phyloP scores from a whole-genome alignment of 441 rosid species.

The Pelargonium cotyledonis region DNA sequence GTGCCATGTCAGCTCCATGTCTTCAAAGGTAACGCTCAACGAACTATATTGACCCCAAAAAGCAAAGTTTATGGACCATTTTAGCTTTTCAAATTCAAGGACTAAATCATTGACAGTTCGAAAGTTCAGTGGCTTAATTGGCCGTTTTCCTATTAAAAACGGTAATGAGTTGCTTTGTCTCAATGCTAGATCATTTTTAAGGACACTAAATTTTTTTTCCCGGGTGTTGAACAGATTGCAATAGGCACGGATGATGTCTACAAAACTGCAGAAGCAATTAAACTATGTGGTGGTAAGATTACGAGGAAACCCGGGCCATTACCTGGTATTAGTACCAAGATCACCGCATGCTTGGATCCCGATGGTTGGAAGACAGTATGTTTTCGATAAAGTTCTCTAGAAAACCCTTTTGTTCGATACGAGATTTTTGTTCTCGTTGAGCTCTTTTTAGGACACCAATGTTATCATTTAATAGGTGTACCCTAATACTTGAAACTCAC shows the following conservation, averaged over 20 bases:
- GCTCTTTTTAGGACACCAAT: background rate
- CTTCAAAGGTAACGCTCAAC: too few species aligned
- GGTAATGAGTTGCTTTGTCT: too few species aligned
- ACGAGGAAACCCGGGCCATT: constrained; percentile 84
- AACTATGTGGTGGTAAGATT: constrained; percentile 69
- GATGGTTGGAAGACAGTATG: constrained; percentile 92
- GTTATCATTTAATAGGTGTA: background rate
- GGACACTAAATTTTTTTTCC: background rate
- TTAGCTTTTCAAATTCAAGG: too few species aligned
- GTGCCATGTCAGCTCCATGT: too few species aligned
- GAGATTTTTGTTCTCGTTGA: background rate
- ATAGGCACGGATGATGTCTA: constrained; percentile 93
- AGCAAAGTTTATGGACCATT: too few species aligned
- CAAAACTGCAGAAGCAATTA: constrained; percentile 81
- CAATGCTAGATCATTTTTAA: too few species aligned
- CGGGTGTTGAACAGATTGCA: constrained; percentile 52
- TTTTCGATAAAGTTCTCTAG: background rate
- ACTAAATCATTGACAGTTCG: too few species aligned
- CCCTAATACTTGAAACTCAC: background rate
- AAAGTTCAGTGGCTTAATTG: too few species aligned
- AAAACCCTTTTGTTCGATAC: background rate
- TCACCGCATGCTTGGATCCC: constrained; percentile 90
- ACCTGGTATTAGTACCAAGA: constrained; percentile 86
- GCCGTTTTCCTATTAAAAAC: too few species aligned
- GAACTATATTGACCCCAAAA: too few species aligned